These are phyloP conservation scores for Cicer judaicum DNA, from an alignment of 306 rosid species.

Conservation along the genomic window DNA sequence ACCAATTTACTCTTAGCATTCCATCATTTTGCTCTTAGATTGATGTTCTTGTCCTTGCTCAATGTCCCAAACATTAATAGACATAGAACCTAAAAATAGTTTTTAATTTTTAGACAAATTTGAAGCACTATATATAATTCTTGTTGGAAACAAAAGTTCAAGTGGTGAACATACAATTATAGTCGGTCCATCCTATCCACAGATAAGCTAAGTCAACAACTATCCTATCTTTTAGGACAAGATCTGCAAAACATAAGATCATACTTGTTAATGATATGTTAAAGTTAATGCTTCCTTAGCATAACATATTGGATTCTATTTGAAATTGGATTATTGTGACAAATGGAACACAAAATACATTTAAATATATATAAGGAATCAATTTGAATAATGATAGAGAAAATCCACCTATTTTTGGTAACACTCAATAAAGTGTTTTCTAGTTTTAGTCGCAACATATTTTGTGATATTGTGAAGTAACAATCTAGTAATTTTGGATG, in stretches of 20 bases:
- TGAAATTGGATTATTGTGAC: neutral
- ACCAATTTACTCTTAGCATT: constrained; percentile 9
- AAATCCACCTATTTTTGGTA: neutral
- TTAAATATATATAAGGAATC: neutral
- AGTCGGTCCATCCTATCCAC: constrained; percentile 85
- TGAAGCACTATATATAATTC: constrained; percentile 7
- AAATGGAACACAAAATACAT: constrained; percentile 24
- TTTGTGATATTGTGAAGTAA: too few species aligned
- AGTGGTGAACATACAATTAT: constrained; percentile 75
- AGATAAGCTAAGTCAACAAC: constrained; percentile 81
- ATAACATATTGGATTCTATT: neutral
- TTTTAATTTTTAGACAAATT: neutral
- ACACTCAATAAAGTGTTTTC: constrained; percentile 12
- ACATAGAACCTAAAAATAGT: constrained; percentile 60
- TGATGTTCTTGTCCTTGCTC: constrained; percentile 74
- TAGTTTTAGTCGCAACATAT: neutral
- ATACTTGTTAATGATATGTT: too few species aligned
- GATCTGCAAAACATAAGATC: constrained; percentile 58
- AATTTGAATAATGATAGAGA: neutral
- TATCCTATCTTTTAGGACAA: too few species aligned
- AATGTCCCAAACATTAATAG: constrained; percentile 79
- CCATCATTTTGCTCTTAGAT: constrained; percentile 52
- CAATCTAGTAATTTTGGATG: too few species aligned
- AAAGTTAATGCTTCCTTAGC: too few species aligned
- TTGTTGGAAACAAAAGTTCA: constrained; percentile 13